These are phyloP conservation scores for Cenococcum geophilum DNA, from an alignment of 495 filamentous ascomycete species.

Conservation along the genomic window DNA sequence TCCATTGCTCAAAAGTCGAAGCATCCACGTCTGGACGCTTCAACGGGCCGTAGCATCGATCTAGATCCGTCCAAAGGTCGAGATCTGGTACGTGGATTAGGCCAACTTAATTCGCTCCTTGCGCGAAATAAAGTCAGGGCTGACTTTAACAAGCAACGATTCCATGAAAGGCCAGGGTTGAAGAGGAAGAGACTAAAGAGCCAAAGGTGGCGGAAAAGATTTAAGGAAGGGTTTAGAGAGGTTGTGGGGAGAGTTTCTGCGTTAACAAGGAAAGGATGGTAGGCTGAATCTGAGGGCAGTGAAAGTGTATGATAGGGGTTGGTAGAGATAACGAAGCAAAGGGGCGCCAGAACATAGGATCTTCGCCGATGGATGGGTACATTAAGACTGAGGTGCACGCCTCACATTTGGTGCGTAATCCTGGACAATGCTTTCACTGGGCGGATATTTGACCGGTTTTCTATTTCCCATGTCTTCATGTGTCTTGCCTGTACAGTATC, in stretches of 20 bases:
- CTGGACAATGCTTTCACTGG: not conserved
- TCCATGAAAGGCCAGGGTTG: constrained; percentile 64
- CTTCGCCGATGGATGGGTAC: too few species aligned
- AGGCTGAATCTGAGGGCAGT: not conserved
- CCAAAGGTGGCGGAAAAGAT: constrained; percentile 59
- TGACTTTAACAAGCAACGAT: constrained; percentile 51
- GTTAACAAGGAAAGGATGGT: constrained; percentile 72
- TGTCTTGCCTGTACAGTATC: not conserved
- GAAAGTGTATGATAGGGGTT: too few species aligned
- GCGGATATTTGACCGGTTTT: not conserved
- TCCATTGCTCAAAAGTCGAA: constrained; percentile 17
- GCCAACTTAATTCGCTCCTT: constrained; percentile 44
- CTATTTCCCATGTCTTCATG: not conserved
- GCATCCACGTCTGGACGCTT: constrained; percentile 34
- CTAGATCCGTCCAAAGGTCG: constrained; percentile 41
- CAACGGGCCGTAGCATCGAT: constrained; percentile 51
- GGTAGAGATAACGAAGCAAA: too few species aligned
- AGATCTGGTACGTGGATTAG: constrained; percentile 53
- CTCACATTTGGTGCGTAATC: not conserved
- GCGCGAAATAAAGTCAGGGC: constrained; percentile 48
- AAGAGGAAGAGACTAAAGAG: constrained; percentile 67
- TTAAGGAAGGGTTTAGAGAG: constrained; percentile 58
- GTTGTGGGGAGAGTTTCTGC: constrained; percentile 54
- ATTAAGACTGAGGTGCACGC: too few species aligned
- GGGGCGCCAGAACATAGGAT: too few species aligned